Evolutionary conservation across 1,284 basidiomycete genomes (phyloP).

Genomic region (Limonomyces culmigenus): DNA sequence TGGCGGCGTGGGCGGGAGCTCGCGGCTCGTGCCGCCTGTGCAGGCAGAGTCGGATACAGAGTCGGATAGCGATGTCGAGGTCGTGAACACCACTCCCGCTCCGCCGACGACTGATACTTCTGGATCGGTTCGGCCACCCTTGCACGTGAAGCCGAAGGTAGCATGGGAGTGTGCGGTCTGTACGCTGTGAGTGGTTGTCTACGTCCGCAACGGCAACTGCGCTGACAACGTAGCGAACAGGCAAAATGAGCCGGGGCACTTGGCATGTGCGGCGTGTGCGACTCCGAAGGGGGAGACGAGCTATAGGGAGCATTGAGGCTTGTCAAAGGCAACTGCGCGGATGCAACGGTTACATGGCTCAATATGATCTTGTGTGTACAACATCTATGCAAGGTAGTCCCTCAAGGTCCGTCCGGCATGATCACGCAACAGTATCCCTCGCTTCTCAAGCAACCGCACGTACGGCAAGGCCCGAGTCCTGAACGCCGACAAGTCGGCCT

Average conservation of each 20-base stretch:
- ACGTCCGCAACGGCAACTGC: background rate
- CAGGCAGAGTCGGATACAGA: background rate
- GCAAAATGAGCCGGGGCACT: slow-evolving; percentile 25
- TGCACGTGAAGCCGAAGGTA: background rate
- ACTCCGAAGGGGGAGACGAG: slow-evolving; percentile 15
- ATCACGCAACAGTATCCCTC: too few species aligned
- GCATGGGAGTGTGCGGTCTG: slow-evolving; percentile 35
- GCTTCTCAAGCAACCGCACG: too few species aligned
- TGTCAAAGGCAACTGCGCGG: too few species aligned
- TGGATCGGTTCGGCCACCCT: too few species aligned
- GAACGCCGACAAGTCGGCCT: too few species aligned
- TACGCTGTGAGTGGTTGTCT: slow-evolving; percentile 26
- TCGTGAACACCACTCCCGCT: background rate
- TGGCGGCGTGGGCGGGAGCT: background rate
- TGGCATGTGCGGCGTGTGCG: slow-evolving; percentile 34
- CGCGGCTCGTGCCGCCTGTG: too few species aligned
- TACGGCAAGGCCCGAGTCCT: too few species aligned
- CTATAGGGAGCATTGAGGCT: too few species aligned
- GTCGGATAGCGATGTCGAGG: background rate
- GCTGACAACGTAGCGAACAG: slow-evolving; percentile 14
- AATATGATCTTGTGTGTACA: too few species aligned
- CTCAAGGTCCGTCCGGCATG: too few species aligned
- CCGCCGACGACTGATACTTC: background rate
- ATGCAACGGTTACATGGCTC: too few species aligned
- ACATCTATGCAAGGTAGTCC: too few species aligned